phyloP scores from a whole-genome alignment of 352 stramenopile genomes.

The Globisporangium iwayamae region DNA sequence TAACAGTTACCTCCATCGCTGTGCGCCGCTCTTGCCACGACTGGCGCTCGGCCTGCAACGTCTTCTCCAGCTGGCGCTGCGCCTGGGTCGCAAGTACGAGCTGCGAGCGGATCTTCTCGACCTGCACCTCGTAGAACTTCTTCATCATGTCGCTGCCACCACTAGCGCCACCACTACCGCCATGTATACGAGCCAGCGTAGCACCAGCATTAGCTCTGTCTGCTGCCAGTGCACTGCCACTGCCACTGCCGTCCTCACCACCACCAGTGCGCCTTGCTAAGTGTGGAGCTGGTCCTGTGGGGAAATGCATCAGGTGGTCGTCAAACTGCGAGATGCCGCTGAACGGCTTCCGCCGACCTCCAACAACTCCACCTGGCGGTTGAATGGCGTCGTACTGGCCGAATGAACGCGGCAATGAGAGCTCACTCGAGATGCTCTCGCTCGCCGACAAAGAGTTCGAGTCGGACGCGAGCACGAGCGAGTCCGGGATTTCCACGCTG shows the following conservation, averaged over 20 bases:
- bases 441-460: conserved; percentile 46
- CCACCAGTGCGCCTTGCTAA: conserved; percentile 1
- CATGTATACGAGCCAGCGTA: background rate
- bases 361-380: background rate
- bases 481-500: conserved; percentile 16
- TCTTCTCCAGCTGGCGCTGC: conserved; percentile 47
- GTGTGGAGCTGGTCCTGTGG: background rate
- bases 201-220: background rate
- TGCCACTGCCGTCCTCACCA: background rate
- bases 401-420: conserved; percentile 69
- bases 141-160: conserved; percentile 47
- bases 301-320: conserved; percentile 42
- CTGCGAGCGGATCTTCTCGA: conserved; percentile 70
- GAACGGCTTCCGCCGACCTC: conserved; percentile 11
- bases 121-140: conserved; percentile 80
- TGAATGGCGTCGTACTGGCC: conserved; percentile 43
- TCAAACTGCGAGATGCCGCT: conserved; percentile 46
- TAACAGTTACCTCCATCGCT: conserved; percentile 25
- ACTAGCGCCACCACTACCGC: background rate
- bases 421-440: conserved; percentile 66
- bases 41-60: conserved; percentile 39
- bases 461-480: conserved; percentile 33
- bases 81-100: conserved; percentile 40
- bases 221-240: background rate
- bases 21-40: conserved; percentile 21